A percentile compares a stretch with the other conserved stretches of the same genome.
phyloP scores from a whole-genome alignment of 352 stramenopile genomes.

The Nothophytophthora sp. region DNA sequence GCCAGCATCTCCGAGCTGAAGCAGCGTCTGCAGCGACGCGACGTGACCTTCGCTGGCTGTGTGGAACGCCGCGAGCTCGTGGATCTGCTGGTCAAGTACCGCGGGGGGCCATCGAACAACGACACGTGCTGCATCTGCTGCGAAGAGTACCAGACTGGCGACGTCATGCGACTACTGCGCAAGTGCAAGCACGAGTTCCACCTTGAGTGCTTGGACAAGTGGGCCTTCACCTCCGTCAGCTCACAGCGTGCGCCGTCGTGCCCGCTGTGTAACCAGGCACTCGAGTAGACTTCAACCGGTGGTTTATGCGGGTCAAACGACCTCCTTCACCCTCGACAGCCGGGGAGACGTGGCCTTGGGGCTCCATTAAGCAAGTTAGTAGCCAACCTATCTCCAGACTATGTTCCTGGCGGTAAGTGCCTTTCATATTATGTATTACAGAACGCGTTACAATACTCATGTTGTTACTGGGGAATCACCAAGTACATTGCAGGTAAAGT shows the following conservation, averaged over 20 bases:
- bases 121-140: conserved; percentile 90
- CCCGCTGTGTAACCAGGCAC: conserved; percentile 80
- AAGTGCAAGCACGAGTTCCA: conserved; percentile 90
- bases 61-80: conserved; percentile 78
- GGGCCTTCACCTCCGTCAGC: conserved; percentile 80
- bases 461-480: too few relatives aligned
- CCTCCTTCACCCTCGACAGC: too few relatives aligned
- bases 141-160: conserved; percentile 80
- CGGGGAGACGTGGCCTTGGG: too few relatives aligned
- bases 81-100: conserved; percentile 67
- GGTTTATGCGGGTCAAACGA: too few relatives aligned
- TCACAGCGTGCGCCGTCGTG: conserved; percentile 69
- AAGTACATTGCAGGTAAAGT: too few relatives aligned
- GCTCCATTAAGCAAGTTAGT: too few relatives aligned
- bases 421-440: too few relatives aligned
- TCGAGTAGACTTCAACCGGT: conserved; percentile 68
- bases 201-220: conserved; percentile 89
- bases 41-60: conserved; percentile 56
- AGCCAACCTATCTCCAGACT: too few relatives aligned
- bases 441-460: too few relatives aligned
- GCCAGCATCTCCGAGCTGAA: conserved; percentile 70
- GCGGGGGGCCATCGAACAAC: conserved; percentile 79
- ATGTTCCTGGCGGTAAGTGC: too few relatives aligned
- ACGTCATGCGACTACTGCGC: conserved; percentile 74
- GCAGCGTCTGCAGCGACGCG: conserved; percentile 66